These are phyloP conservation scores for Durio zibethinus DNA, from an alignment of 345 rosid species.

Conservation along the genomic window DNA sequence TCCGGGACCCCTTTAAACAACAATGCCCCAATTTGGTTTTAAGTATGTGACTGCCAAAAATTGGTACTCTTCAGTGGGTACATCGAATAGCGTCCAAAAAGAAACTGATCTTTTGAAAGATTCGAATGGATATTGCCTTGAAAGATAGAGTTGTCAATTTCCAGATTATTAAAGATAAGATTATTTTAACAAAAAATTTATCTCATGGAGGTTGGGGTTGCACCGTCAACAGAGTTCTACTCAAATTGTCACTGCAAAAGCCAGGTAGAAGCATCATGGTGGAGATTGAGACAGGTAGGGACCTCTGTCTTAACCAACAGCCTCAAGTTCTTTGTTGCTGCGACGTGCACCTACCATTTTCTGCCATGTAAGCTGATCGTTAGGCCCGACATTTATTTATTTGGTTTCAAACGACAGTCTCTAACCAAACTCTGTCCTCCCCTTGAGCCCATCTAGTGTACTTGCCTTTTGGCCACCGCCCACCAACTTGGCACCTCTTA, in stretches of 20 bases:
- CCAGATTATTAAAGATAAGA: background rate
- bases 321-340: conserved; percentile 21
- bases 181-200: background rate
- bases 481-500: conserved; percentile 9
- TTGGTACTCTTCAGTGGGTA: background rate
- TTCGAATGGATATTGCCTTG: background rate
- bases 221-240: conserved; percentile 51
- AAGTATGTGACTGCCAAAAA: background rate
- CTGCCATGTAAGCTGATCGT: conserved; percentile 22
- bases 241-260: conserved; percentile 21
- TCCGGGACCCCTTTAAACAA: background rate
- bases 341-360: conserved; percentile 35
- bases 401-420: background rate
- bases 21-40: background rate
- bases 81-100: background rate
- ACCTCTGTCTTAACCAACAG: background rate
- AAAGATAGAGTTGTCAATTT: background rate
- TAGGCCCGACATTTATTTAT: background rate
- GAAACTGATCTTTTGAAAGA: conserved; percentile 2
- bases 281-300: background rate
- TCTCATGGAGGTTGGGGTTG: conserved; percentile 34
- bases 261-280: conserved; percentile 21
- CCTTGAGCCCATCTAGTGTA: conserved; percentile 10
- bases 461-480: conserved; percentile 22
- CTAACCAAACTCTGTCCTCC: background rate